A percentile compares a stretch with the other conserved stretches of the same genome.
Evolutionary conservation across 768 basidiomycete species (phyloP).

Genomic region (Fomitopsis serialis): DNA sequence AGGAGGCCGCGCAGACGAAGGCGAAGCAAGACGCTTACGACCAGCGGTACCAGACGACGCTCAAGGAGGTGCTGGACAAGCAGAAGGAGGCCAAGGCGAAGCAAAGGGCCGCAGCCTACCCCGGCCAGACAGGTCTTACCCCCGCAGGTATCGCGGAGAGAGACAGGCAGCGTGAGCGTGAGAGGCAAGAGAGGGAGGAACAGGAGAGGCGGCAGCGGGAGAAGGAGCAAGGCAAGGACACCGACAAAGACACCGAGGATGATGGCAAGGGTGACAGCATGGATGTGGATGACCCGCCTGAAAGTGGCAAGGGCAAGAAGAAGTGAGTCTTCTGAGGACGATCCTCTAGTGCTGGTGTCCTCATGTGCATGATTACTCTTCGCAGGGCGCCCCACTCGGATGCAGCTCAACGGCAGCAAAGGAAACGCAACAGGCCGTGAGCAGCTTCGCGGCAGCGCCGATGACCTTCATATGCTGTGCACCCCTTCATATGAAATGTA

Average conservation of each 20-base stretch:
- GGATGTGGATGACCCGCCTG: conserved; percentile 61
- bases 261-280: conserved; percentile 37
- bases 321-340: conserved; percentile 39
- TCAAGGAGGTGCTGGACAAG: conserved; percentile 62
- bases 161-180: conserved; percentile 9
- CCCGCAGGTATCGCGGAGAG: conserved; percentile 15
- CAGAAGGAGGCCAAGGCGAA: conserved; percentile 39
- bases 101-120: conserved; percentile 7
- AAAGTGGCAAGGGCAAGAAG: conserved; percentile 45
- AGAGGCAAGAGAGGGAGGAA: conserved; percentile 9
- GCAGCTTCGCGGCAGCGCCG: too few relatives aligned
- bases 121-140: conserved; percentile 15
- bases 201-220: conserved; percentile 6
- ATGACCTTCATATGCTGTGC: not conserved
- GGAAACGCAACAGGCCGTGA: not conserved
- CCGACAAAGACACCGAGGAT: conserved; percentile 22
- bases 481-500: not conserved
- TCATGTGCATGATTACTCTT: not conserved
- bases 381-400: not conserved
- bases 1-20: conserved; percentile 36
- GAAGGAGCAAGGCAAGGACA: conserved; percentile 10
- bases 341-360: conserved; percentile 18
- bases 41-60: conserved; percentile 38
- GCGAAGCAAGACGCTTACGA: conserved; percentile 51
- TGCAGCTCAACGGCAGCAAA: not conserved